These are phyloP conservation scores for Trichoderma oligosporum DNA, from an alignment of 2,329 filamentous ascomycete genomes.

Conservation along the genomic window DNA sequence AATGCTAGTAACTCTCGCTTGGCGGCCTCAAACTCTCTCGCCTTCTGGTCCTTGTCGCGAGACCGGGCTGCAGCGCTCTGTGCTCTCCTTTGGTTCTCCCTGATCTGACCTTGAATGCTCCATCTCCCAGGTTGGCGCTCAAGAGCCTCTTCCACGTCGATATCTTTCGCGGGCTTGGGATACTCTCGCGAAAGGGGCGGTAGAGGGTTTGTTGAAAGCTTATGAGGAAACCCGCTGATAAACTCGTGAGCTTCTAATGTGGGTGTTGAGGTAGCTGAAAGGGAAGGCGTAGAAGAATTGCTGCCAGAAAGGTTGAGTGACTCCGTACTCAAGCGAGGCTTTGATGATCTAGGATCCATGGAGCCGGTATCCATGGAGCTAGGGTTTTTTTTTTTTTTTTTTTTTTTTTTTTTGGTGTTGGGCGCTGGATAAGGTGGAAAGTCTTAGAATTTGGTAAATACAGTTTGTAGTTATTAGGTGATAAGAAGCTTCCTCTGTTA, in stretches of 20 bases:
- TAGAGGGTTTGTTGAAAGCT: constrained; percentile 27
- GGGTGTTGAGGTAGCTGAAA: constrained; percentile 11
- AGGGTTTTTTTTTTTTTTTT: not conserved
- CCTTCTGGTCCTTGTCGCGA: constrained; percentile 34
- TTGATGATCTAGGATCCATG: constrained; percentile 6
- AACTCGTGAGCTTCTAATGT: constrained; percentile 13
- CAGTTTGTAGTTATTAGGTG: not conserved
- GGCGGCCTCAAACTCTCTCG: constrained; percentile 42
- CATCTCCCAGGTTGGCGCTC: constrained; percentile 42
- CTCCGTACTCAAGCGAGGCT: constrained; percentile 1
- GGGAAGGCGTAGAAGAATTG: constrained; percentile 12
- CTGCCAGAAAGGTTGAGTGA: constrained; percentile 6
- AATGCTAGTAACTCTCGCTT: constrained; percentile 47
- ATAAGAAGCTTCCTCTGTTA: not conserved
- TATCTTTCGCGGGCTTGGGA: constrained; percentile 38
- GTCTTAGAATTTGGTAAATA: not conserved
- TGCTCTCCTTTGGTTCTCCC: constrained; percentile 31
- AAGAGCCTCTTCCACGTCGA: constrained; percentile 43
- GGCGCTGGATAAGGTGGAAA: not conserved
- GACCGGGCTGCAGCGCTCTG: constrained; percentile 24
- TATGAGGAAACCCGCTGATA: not conserved
- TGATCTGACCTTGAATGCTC: constrained; percentile 37
- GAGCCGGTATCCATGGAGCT: too few species aligned
- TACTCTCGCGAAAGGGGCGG: constrained; percentile 36
- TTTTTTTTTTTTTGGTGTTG: too few species aligned